Evolutionary conservation across 2,329 filamentous ascomycete species (phyloP), one percentile per base, ranked within the genome.

Genomic region (Metarhizium guizhouense): DNA sequence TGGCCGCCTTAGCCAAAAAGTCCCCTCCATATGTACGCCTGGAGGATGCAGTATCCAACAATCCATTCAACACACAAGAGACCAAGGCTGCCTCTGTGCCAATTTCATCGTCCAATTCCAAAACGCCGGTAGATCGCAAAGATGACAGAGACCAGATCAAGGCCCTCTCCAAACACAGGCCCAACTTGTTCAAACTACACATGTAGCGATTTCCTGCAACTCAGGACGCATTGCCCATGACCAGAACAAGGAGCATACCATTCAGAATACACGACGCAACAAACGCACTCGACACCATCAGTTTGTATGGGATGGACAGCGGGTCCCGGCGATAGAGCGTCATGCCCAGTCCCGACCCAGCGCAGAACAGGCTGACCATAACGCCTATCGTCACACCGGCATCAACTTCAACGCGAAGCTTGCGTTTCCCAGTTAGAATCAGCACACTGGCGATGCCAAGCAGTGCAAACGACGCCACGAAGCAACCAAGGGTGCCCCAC

Each of bases 341-440:
- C 66, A 80, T 77, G 38, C 79, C 82, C 6, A 89, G 74, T 1
- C 78, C 86, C 13, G 79, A 73, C 50, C 83, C 81, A 0, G 82
- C 82, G 62, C 84, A 84, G 57, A 84, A 77, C 45, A 91, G 67
- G 59, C 85, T 88, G 34, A 81, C 76, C 36, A 88, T 77, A 16
- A 87, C 83, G 10, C 87, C 88, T 45, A 89, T 75, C 1, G 88
- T 77, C 2, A 88, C 86, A 8, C 85, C 88, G 0, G 81, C 82
- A 63, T 92, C 87, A 3, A 93, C 88, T 67, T 89, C 83, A n/a
- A 83, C 76, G 4, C 80, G 76, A 60, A 86, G 76, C 67, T 81
- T 86, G 65, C 83, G 85, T 50, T 81, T 78, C 8, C 87, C 88
- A 1, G 88, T 88, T 14, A 76, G 72, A 36, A 88, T 82, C 42